phyloP scores from a whole-genome alignment of 2,329 filamentous ascomycete species.

The Fusarium nurragi region DNA sequence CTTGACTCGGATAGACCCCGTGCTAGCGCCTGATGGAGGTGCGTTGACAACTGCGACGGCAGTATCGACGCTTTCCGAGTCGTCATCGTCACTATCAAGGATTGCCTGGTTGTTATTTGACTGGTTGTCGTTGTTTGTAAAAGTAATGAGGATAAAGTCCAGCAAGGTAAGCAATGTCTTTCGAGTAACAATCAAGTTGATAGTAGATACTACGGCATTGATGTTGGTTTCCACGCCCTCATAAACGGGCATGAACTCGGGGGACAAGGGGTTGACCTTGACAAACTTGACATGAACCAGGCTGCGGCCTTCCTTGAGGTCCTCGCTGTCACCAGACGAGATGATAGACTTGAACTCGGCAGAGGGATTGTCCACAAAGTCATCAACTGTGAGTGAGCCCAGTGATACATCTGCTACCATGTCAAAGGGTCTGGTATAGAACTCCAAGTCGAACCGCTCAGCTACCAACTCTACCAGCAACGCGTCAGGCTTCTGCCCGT shows the following conservation, averaged over 20 bases:
- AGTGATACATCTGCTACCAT: constrained; percentile 93
- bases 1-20: constrained; percentile 89
- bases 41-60: constrained; percentile 45
- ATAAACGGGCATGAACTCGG: constrained; percentile 91
- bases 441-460: constrained; percentile 86
- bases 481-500: constrained; percentile 78
- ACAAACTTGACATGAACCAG: constrained; percentile 90
- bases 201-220: constrained; percentile 89
- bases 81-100: constrained; percentile 50
- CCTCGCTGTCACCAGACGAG: constrained; percentile 79
- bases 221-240: constrained; percentile 95
- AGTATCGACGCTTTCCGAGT: constrained; percentile 51
- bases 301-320: constrained; percentile 79
- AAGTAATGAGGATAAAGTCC: constrained; percentile 94
- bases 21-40: constrained; percentile 50
- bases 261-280: constrained; percentile 88
- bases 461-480: constrained; percentile 91
- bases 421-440: constrained; percentile 88
- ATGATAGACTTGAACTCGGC: constrained; percentile 97
- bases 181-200: constrained; percentile 93
- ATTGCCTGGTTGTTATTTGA: constrained; percentile 50
- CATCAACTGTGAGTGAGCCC: constrained; percentile 86
- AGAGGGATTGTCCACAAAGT: constrained; percentile 89
- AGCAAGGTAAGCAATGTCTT: constrained; percentile 91
- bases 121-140: constrained; percentile 69